Base-by-base conservation (phyloP, 257 asterid species). In the Capsicum chinense region DNA sequence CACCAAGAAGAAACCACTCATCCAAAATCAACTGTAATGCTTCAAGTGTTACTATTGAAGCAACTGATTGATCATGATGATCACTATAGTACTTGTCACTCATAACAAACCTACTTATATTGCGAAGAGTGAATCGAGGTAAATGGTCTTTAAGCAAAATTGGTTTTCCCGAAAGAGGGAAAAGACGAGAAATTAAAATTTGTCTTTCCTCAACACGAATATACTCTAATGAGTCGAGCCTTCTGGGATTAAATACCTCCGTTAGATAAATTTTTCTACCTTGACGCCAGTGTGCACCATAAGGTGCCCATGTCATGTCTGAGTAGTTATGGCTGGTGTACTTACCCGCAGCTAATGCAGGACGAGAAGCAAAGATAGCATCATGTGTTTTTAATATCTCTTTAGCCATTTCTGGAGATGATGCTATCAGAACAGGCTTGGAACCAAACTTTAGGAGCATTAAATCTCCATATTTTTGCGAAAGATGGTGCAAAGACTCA, bases 371-470 rank as follows among this genome's bases (percentile, higher is more conserved):
- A 35, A 67, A 67, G 9, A 67, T 37, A 67, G 21, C 21, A 67
- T 67, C 76, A 35, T 67, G 52, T 14, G 52, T 67, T 14, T 37
- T 67, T 6, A 37, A 67, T 67, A 35, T 67, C 50, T 67, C 21
- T 67, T 35, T 67, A 35, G 76, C 21, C 50, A 67, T 67, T 67
- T 67, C 52, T 37, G 52, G 76, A 15, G 76, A 68, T 37, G 76
- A 68, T 68, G 26, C 76, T 68, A 68, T 2, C 11, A 68, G 16
- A 68, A 68, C 26, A 37, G 13, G 76, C 26, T 68, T 68, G 26
- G 7, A 68, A 37, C 76, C 52, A 3, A 68, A 68, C 2, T 68
- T 68, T 37, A 68, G 26, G 11, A 37, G 2, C 52, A 68, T 68
- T 7, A 68, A 15, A 37, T 68, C 76, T 68, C 76, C 76, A 68